Base-by-base conservation (phyloP, 2,329 filamentous ascomycete genomes). In the Colletotrichum neosansevieriae region DNA sequence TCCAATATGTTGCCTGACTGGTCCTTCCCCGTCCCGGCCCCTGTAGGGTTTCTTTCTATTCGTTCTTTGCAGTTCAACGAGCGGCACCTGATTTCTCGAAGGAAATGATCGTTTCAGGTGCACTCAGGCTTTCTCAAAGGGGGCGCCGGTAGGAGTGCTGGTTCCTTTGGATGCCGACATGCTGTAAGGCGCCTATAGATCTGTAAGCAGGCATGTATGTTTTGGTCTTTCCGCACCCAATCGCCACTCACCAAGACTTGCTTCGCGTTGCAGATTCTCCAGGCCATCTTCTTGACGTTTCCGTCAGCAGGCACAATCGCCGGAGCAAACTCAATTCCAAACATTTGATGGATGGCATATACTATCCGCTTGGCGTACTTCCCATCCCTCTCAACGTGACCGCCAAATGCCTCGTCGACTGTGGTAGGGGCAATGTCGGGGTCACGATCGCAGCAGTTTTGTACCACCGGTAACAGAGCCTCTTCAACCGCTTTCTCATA, bases 211-310 rank as follows among this genome's bases (percentile, higher is more conserved):
- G 24, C n/a, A 38, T 24, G n/a, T n/a, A 21, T 21, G 21, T 13
- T n/a, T 12, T 29, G 19, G 15, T 17, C 13, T 34, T 12, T 7
- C 15, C n/a, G 15, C 9, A 36, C 34, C n/a, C 17, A 15, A 15
- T 32, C 3, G 24, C 54, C 10, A 86, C 92, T 83, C 83, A 97
- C 94, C 81, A 98, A 80, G 72, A 97, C 96, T 80, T 94, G 93
- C 84, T 98, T 98, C 40, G 96, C 96, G 78, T 97, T 97, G 78
- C 92, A 96, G 71, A 99, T 93, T 75, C 96, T 88, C 94, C 95
- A 98, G 6, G 94, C 94, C 71, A 99, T 83, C 76, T 97, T 97
- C 75, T 87, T 89, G 68, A 98, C 92, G 73, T 91, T 97, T 6
- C 96, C 94, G 81, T 99, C 96, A 0, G 94, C 94, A 59, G 92